A percentile compares a stretch with the other conserved stretches of the same genome.
Conservation (phyloP, 176 grass and related monocot species). For the Lolium rigidum region DNA sequence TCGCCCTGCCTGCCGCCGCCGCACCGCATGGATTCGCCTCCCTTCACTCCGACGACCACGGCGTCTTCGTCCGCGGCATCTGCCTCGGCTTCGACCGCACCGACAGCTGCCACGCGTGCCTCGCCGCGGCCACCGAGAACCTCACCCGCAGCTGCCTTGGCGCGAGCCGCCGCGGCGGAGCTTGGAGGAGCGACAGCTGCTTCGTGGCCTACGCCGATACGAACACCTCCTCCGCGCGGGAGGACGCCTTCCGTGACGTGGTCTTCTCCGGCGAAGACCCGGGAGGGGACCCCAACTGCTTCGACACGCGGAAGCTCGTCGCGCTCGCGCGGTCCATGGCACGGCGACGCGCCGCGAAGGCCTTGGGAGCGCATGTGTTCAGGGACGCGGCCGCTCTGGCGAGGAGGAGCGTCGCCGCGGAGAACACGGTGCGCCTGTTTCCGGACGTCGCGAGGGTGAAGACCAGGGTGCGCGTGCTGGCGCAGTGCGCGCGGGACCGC, state of each 20-base stretch:
- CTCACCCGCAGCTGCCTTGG: neutral
- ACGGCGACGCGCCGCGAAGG: neutral
- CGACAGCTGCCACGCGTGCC: neutral
- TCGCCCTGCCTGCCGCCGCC: neutral
- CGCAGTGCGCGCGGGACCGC: constrained; percentile 1
- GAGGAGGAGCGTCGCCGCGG: neutral
- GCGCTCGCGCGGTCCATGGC: neutral
- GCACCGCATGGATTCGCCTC: neutral
- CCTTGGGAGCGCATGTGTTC: neutral
- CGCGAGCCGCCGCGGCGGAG: constrained; percentile 1
- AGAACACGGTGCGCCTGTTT: neutral
- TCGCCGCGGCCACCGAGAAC: neutral
- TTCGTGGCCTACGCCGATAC: neutral
- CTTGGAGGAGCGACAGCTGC: neutral
- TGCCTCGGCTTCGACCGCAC: neutral
- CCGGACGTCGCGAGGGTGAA: neutral
- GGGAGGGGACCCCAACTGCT: neutral
- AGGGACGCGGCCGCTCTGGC: neutral
- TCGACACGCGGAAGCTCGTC: neutral
- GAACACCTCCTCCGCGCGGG: neutral
- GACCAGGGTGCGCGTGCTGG: neutral
- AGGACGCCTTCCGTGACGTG: neutral
- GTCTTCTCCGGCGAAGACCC: neutral
- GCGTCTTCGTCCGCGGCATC: neutral
- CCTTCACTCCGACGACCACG: neutral